Base-by-base conservation (phyloP, 371 early-diverging fungal genomes). In the Mortierella sp. region DNA sequence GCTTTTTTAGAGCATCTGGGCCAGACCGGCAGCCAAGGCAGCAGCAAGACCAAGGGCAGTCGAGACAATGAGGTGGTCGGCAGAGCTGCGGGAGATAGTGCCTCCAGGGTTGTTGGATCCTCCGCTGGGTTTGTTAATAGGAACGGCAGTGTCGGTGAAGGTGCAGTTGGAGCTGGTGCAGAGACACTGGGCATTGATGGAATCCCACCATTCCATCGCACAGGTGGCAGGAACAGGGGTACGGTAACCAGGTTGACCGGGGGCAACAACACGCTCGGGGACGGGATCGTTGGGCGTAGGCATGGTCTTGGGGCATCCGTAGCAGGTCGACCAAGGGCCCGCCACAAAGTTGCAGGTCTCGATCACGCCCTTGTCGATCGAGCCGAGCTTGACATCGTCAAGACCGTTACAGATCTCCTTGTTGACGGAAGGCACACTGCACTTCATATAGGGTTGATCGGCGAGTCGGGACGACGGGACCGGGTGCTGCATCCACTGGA, bases 171-270 rank as follows among this genome's bases (percentile, higher is more conserved):
- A 53, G 53, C 55, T 70, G 24, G 73, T 70, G 64, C 85, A 85
- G 47, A 85, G 61, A 34, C 85, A 85, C 47, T 77, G 73, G 29
- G 68, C 63, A 10, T 31, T 75, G 44, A 80, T 86, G 68, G 94
- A 93, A 66, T 94, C 93, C 93, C 93, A 94, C 91, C 91, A 93
- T 53, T 92, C 79, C 70, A 90, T 90, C 66, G 92, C 93, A 80
- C 94, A 94, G 55, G 86, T 90, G 66, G 86, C 88, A 43, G 93
- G 92, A 13, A 94, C 86, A 22, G 88, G 80, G 31, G 86, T 87
- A 66, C 93, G 91, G 0, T 77, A 85, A 1, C 79, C 81, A 45
- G 88, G 69, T 40, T 85, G 84, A 40, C 81, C 88, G 4, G 66
- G 64, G 37, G 86, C 77, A 22, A 87, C 72, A 14, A 76, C 75